These are phyloP conservation scores for Mucor sp. DNA, from an alignment of 371 early-diverging fungal species.

Conservation along the genomic window DNA sequence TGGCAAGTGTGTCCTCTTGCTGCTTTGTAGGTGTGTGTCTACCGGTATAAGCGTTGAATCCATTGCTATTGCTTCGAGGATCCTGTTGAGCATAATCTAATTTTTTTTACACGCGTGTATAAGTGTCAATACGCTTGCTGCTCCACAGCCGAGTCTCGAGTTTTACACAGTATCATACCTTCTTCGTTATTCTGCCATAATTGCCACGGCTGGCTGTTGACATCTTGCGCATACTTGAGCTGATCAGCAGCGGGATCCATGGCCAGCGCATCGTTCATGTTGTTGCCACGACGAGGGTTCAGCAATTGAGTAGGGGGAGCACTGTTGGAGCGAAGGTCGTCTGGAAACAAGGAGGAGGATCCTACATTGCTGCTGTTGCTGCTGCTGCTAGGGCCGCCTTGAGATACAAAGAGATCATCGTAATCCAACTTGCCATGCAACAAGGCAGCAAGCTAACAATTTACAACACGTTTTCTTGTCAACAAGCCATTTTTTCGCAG, in stretches of 20 bases:
- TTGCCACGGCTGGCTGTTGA: conserved; percentile 32
- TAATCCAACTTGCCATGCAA: conserved; percentile 47
- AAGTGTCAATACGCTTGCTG: no score
- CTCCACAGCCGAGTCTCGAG: no score
- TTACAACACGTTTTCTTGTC: neutral
- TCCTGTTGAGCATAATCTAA: conserved; percentile 13
- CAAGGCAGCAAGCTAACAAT: conserved; percentile 43
- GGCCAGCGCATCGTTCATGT: conserved; percentile 6
- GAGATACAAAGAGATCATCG: conserved; percentile 34
- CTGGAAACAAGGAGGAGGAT: conserved; percentile 25
- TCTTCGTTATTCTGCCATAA: conserved; percentile 34
- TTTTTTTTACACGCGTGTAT: neutral
- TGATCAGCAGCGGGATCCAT: conserved; percentile 12
- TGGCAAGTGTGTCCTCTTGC: conserved; percentile 19
- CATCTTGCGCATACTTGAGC: conserved; percentile 7
- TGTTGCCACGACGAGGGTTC: conserved; percentile 4
- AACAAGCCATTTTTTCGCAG: neutral
- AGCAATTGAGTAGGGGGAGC: conserved; percentile 42
- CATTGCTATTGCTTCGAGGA: neutral
- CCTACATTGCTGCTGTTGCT: neutral
- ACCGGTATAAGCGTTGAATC: conserved; percentile 3
- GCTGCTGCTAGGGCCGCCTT: conserved; percentile 4
- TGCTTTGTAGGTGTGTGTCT: conserved; percentile 14
- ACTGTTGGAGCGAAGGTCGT: conserved; percentile 43
- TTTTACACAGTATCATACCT: neutral